Conservation (phyloP, 208 protist species). For the Naegleria gruberi region DNA sequence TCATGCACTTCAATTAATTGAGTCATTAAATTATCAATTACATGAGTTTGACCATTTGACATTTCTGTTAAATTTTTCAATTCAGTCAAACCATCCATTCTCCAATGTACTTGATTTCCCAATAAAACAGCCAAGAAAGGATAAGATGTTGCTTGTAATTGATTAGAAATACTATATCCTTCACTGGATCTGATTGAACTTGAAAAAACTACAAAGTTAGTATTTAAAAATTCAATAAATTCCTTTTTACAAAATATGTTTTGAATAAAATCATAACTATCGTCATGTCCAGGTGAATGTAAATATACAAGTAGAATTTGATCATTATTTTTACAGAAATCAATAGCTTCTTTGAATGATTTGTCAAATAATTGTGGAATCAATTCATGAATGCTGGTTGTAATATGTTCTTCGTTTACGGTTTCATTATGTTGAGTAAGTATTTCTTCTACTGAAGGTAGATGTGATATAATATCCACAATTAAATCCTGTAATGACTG, state of each 20-base stretch:
- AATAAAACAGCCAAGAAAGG: neutral
- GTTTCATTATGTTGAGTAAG: neutral
- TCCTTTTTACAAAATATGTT: neutral
- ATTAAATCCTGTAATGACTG: neutral
- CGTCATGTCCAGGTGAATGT: neutral
- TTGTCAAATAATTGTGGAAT: neutral
- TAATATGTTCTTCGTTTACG: neutral
- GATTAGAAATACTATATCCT: neutral
- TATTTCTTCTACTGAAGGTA: neutral
- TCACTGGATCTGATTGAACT: neutral
- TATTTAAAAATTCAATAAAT: neutral
- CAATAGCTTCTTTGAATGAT: neutral
- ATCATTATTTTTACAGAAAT: neutral
- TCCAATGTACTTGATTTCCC: neutral
- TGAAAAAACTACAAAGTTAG: neutral
- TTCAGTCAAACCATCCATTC: neutral
- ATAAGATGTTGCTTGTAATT: neutral
- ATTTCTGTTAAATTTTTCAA: neutral
- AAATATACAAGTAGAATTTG: constrained; percentile 15
- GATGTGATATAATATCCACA: neutral
- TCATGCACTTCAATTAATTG: constrained; percentile 2
- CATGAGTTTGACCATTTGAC: neutral
- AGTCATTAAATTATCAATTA: neutral
- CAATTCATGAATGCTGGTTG: neutral
- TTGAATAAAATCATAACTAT: neutral